phyloP scores from a whole-genome alignment of 2,329 filamentous ascomycete genomes.

The Aspergillus oerlinghausenensis region DNA sequence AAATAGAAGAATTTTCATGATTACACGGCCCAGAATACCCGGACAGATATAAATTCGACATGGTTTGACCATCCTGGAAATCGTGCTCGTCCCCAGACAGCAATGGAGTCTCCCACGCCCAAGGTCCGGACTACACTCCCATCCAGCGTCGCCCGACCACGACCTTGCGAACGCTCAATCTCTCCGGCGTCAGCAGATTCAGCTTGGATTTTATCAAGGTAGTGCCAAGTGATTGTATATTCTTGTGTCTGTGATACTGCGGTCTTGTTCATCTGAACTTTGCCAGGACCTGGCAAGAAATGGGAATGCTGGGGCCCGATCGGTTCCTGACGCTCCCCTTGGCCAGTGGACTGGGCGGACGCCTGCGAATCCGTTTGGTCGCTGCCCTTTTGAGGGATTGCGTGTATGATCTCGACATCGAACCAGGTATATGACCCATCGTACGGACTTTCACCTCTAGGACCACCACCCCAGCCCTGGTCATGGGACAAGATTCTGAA shows the following conservation, averaged over 20 bases:
- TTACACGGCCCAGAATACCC: conserved; percentile 37
- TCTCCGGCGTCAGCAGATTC: conserved; percentile 31
- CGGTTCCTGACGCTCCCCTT: conserved; percentile 12
- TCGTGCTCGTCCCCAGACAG: conserved; percentile 35
- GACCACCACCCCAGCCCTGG: conserved; percentile 29
- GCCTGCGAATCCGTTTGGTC: conserved; percentile 10
- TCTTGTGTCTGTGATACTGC: conserved; percentile 17
- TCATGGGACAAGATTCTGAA: conserved; percentile 34
- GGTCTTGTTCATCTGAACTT: conserved; percentile 29
- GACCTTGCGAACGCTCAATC: conserved; percentile 26
- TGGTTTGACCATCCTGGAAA: conserved; percentile 35
- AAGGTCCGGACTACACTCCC: conserved; percentile 32
- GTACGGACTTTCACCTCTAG: conserved; percentile 20
- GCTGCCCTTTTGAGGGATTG: conserved; percentile 5
- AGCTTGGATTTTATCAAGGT: conserved; percentile 25
- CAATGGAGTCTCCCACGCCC: conserved; percentile 34
- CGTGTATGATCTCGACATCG: conserved; percentile 29
- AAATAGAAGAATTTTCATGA: background rate
- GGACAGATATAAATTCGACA: conserved; percentile 26
- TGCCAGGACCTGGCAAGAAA: conserved; percentile 25
- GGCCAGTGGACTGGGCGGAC: conserved; percentile 12
- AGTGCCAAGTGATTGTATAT: conserved; percentile 32
- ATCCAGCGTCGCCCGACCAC: conserved; percentile 32
- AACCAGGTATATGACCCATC: conserved; percentile 37
- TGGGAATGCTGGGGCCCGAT: conserved; percentile 22